phyloP scores from a whole-genome alignment of 768 basidiomycete genomes.

The Auricularia cornea region DNA sequence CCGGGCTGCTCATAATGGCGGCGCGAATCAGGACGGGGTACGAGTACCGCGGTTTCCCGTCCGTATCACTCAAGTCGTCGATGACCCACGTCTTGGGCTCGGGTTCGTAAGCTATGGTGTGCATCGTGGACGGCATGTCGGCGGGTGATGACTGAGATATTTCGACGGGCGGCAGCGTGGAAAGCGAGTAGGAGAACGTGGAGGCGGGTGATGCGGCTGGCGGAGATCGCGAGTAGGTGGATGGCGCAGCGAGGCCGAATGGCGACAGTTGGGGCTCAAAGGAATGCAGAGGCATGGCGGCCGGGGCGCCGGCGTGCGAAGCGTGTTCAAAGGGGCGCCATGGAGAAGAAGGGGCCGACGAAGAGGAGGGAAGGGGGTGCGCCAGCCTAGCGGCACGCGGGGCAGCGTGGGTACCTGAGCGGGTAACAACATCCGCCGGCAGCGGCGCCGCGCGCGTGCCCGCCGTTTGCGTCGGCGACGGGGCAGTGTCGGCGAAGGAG shows the following conservation, averaged over 20 bases:
- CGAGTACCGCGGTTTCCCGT: background rate
- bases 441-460: background rate
- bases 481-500: background rate
- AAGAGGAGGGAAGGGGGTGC: background rate
- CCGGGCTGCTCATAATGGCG: background rate
- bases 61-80: background rate
- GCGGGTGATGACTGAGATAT: background rate
- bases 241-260: background rate
- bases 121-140: background rate
- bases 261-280: background rate
- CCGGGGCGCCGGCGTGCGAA: background rate
- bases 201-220: background rate
- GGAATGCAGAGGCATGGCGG: background rate
- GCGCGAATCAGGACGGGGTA: background rate
- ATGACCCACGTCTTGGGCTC: background rate
- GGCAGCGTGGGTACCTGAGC: background rate
- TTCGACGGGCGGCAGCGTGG: background rate
- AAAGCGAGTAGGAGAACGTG: background rate
- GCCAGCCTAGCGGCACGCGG: background rate
- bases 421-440: background rate
- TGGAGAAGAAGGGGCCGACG: background rate
- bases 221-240: background rate
- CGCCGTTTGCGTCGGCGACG: background rate
- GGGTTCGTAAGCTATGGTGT: background rate
- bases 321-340: background rate